phyloP scores from a whole-genome alignment of 768 basidiomycete species.

The Auriscalpium microsporum region DNA sequence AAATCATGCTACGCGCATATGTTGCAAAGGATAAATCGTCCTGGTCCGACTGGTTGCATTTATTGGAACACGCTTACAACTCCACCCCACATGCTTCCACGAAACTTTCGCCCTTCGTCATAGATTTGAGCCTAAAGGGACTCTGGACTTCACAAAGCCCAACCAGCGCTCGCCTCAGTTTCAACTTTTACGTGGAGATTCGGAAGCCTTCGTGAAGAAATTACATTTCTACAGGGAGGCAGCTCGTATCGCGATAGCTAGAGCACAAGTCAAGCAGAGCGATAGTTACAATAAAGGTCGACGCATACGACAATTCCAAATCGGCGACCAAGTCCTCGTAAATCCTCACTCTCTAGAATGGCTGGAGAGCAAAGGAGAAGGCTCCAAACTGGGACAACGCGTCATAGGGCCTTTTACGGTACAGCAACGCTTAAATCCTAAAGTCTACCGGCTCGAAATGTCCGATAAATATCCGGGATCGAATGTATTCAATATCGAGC shows the following conservation, averaged over 20 bases:
- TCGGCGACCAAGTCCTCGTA: constrained; percentile 8
- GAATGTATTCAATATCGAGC: constrained; percentile 17
- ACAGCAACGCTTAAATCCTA: constrained; percentile 14
- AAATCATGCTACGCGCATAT: constrained; percentile 11
- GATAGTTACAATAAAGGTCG: constrained; percentile 12
- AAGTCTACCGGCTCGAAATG: constrained; percentile 15
- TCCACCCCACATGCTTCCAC: constrained; percentile 9
- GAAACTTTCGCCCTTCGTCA: constrained; percentile 13
- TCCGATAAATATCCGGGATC: constrained; percentile 15
- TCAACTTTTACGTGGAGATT: no score
- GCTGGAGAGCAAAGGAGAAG: constrained; percentile 12
- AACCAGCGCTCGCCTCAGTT: not conserved
- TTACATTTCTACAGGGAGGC: no score
- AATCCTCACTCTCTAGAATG: constrained; percentile 11
- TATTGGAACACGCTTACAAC: constrained; percentile 11
- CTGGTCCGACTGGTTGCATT: constrained; percentile 1
- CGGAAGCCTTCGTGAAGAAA: no score
- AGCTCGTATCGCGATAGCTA: not conserved
- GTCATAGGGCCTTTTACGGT: constrained; percentile 19
- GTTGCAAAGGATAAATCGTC: not conserved
- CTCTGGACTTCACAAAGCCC: not conserved
- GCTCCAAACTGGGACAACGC: constrained; percentile 16
- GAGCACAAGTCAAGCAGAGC: constrained; percentile 8
- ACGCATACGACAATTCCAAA: constrained; percentile 8
- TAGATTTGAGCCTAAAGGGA: constrained; percentile 8